Base-by-base conservation (phyloP, 2,329 filamentous ascomycete genomes). In the Sclerotinia spermophila region DNA sequence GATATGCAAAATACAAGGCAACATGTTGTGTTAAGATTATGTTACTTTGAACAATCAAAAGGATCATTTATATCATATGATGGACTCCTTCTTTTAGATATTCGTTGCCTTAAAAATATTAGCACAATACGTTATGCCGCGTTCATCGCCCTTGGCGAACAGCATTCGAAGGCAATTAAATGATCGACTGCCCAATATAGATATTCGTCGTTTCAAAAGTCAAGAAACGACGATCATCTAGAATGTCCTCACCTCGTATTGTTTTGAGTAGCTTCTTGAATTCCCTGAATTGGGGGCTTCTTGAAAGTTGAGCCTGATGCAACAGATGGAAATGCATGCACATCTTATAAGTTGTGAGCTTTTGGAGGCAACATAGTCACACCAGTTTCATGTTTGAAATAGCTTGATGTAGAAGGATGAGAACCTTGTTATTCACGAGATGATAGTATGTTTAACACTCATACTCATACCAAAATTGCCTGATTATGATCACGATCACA, bases 351-450 rank as follows among this genome's bases (percentile, higher is more conserved):
- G 27, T n/a, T 45, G 27, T 45, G 40, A 62, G 60, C n/a, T 33
- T 42, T 33, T 45, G 60, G 27, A 30, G 60, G 30, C 7, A 62
- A n/a, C 40, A 62, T 62, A 24, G 44, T 40, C 8, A 30, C 62
- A 40, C 62, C 35, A 30, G 62, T 53, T 65, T 65, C 62, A 65
- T 30, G 45, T 61, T 65, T 65, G 48, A n/a, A 53, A 38, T 40
- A 21, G 24, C 35, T 53, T 30, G 33, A 27, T 21, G 17, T 33
- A 24, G 38, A 42, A 58, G 38, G 38, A 42, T 65, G 44, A 40
- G 60, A 64, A 33, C 64, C 27, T 30, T 67, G 45, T 48, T 55
- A 42, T 55, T 67, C 48, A 40, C 35, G 10, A 66, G 48, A 53
- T 27, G 35, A 19, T 30, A 27, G 53, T 38, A 48, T 11, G 38